Base-by-base conservation (phyloP, 305 asterid genomes). In the Fraxinus xanthoxyloides region DNA sequence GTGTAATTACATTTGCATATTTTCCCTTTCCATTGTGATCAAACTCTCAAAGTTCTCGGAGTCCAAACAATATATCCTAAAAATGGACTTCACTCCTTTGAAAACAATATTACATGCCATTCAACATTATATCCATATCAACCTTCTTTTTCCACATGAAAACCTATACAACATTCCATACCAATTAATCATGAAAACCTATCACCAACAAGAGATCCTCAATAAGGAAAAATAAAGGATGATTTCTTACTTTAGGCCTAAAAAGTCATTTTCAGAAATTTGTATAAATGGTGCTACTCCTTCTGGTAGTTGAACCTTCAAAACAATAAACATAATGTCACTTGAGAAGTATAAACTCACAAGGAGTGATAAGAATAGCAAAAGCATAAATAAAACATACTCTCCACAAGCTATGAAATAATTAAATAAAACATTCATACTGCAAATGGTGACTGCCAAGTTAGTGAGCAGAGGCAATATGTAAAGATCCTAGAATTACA, bases 191-290 rank as follows among this genome's bases (percentile, higher is more conserved):
- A 77, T 72, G 70, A 77, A 73, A 28, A 77, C 36, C 75, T 43
- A 61, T 61, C 75, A 72, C n/a, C 82, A 65, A 5, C 1, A 9
- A 75, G 72, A 72, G 63, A 63, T 65, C 48, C 26, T 2, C 77
- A 38, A 81, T 48, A 72, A 80, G 80, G 56, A 48, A 54, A 59
- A 54, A 76, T 12, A 81, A 74, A 77, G 80, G 54, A 43, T 48
- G 77, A 75, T 78, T 78, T 80, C 95, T 87, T 90, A 94, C 98
- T 90, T 93, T 80, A 85, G 87, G 70, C 92, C 92, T 63, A 56
- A 77, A 88, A 90, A 88, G 1, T 92, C 95, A 86, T 94, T 94
- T 83, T 94, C 93, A 82, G 28, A 84, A 80, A 94, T 91, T 77
- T 80, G 90, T 72, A 79, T 88, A 88, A 83, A 94, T 19, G 92